Conservation (phyloP, 441 rosid species). For the Populus trichocarpa region DNA sequence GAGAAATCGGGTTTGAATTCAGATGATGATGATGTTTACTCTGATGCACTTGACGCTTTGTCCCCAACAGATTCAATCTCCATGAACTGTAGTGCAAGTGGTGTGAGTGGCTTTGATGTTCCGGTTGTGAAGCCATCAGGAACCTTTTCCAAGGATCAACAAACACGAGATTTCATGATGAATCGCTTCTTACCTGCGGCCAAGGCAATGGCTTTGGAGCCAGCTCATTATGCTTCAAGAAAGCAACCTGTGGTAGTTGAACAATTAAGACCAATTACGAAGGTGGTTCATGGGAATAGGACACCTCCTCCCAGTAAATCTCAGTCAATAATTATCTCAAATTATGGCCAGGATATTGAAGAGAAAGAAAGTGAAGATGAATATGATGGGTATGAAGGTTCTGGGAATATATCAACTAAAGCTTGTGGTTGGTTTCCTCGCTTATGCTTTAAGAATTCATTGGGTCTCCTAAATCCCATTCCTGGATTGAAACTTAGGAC, state of each 20-base stretch:
- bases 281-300: constrained; percentile 30
- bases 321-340: constrained; percentile 21
- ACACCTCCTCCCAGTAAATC: constrained; percentile 30
- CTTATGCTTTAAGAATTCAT: constrained; percentile 61
- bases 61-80: constrained; percentile 53
- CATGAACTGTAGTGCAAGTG: constrained; percentile 60
- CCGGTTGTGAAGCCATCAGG: constrained; percentile 39
- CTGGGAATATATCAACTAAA: constrained; percentile 45
- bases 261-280: constrained; percentile 39
- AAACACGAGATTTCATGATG: constrained; percentile 81
- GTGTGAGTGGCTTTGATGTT: constrained; percentile 51
- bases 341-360: constrained; percentile 31
- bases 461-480: constrained; percentile 54
- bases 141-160: constrained; percentile 47
- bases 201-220: constrained; percentile 78
- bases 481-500: constrained; percentile 52
- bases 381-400: constrained; percentile 31
- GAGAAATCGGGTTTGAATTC: constrained; percentile 21
- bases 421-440: constrained; percentile 79
- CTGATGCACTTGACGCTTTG: constrained; percentile 61
- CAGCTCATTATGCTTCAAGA: constrained; percentile 58
- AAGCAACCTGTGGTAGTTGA: constrained; percentile 49
- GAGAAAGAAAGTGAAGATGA: constrained; percentile 51
- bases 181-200: constrained; percentile 98
- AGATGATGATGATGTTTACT: constrained; percentile 41